These are phyloP conservation scores for Euclidium syriacum DNA, from an alignment of 345 rosid genomes.

Conservation along the genomic window DNA sequence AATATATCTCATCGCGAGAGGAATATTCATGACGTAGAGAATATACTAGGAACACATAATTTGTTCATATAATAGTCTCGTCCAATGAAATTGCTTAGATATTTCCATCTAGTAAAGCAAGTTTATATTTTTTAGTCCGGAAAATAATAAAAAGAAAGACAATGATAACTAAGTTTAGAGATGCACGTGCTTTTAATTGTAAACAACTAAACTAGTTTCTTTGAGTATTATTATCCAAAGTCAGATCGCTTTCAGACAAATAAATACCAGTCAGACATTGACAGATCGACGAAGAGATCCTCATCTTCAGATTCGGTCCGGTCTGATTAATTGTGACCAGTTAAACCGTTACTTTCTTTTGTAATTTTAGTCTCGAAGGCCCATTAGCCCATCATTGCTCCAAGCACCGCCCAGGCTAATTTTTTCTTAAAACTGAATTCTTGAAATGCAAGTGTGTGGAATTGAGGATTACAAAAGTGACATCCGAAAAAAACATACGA, in stretches of 20 bases:
- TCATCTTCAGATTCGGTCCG: slow-evolving; percentile 17
- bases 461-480: too few relatives aligned
- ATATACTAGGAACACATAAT: neutral
- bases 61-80: neutral
- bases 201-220: slow-evolving; percentile 13
- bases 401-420: too few relatives aligned
- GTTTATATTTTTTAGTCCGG: neutral
- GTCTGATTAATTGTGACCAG: neutral
- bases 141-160: neutral
- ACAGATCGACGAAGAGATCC: slow-evolving; percentile 6
- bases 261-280: slow-evolving; percentile 6
- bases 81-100: neutral
- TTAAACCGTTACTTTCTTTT: too few relatives aligned
- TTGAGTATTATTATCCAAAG: slow-evolving; percentile 10
- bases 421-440: too few relatives aligned
- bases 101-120: neutral
- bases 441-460: too few relatives aligned
- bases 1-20: neutral
- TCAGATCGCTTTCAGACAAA: slow-evolving; percentile 24
- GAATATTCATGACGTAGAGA: slow-evolving; percentile 7
- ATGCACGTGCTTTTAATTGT: slow-evolving; percentile 7
- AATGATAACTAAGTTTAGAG: neutral
- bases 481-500: too few relatives aligned
- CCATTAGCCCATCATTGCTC: too few relatives aligned
- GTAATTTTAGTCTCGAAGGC: too few relatives aligned